phyloP scores from a whole-genome alignment of 176 grass and related monocot species.

The Oryza nivara region DNA sequence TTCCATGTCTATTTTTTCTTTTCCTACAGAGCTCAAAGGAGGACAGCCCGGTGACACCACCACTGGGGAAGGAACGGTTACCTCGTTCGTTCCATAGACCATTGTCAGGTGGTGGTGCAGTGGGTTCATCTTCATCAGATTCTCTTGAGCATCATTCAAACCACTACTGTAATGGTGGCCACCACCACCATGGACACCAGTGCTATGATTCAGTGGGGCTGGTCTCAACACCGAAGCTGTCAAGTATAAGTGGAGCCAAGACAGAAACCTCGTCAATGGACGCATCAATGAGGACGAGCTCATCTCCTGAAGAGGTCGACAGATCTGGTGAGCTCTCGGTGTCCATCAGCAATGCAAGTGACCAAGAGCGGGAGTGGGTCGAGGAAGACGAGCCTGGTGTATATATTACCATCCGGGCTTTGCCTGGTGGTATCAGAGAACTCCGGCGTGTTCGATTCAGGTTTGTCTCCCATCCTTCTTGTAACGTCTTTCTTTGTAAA shows the following conservation, averaged over 20 bases:
- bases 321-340: constrained; percentile 72
- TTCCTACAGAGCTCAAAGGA: constrained; percentile 73
- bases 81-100: constrained; percentile 65
- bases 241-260: constrained; percentile 88
- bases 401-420: constrained; percentile 87
- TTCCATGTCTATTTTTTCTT: neutral
- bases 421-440: constrained; percentile 85
- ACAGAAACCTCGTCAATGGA: constrained; percentile 73
- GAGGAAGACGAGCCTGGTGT: constrained; percentile 96
- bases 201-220: constrained; percentile 57
- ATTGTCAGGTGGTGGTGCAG: constrained; percentile 43
- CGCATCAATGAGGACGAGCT: constrained; percentile 82
- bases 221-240: constrained; percentile 81
- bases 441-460: constrained; percentile 92
- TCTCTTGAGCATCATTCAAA: constrained; percentile 66
- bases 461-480: constrained; percentile 40
- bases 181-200: constrained; percentile 49
- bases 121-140: constrained; percentile 89
- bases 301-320: constrained; percentile 74
- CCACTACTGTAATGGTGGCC: constrained; percentile 37
- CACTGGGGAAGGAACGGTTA: constrained; percentile 71
- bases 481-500: neutral
- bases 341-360: constrained; percentile 87
- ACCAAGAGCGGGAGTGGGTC: constrained; percentile 91
- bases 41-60: constrained; percentile 78